These are phyloP conservation scores for Yamadazyma insecticola DNA, from an alignment of 805 yeast species.

Conservation along the genomic window DNA sequence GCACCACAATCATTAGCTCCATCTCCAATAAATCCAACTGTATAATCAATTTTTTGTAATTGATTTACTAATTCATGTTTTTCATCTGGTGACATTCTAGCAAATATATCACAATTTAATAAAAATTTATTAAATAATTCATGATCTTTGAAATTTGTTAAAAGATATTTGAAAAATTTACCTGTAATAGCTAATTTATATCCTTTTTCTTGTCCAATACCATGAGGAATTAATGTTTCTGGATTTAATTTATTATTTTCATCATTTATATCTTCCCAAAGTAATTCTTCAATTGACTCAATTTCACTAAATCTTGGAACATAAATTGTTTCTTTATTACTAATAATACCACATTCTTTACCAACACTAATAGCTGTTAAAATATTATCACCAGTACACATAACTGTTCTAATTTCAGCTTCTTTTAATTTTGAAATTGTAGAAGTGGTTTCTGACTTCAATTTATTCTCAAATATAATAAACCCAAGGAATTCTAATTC, in stretches of 20 bases:
- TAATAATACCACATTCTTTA: constrained; percentile 70
- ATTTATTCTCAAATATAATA: constrained; percentile 86
- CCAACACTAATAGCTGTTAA: constrained; percentile 94
- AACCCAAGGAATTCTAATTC: constrained; percentile 78
- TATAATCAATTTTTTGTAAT: constrained; percentile 78
- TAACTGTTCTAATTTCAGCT: constrained; percentile 77
- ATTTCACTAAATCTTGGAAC: constrained; percentile 56
- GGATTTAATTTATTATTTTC: constrained; percentile 57
- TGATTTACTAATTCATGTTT: constrained; percentile 92
- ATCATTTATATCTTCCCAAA: constrained; percentile 70
- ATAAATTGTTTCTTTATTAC: constrained; percentile 29
- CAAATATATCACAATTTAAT: constrained; percentile 73
- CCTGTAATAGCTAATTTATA: constrained; percentile 88
- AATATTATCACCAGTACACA: constrained; percentile 98
- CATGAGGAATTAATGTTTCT: constrained; percentile 50
- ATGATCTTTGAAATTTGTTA: constrained; percentile 48
- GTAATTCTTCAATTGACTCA: constrained; percentile 35
- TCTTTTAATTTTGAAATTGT: constrained; percentile 56
- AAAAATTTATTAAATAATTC: constrained; percentile 50
- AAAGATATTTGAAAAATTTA: constrained; percentile 76
- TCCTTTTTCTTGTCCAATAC: constrained; percentile 18
- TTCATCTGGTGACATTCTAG: constrained; percentile 99
- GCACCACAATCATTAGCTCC: constrained; percentile 99
- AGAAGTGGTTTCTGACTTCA: constrained; percentile 62
- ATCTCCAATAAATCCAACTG: constrained; percentile 97